Conservation (phyloP, 495 filamentous ascomycete genomes). For the Hypoxylon cercidicola region DNA sequence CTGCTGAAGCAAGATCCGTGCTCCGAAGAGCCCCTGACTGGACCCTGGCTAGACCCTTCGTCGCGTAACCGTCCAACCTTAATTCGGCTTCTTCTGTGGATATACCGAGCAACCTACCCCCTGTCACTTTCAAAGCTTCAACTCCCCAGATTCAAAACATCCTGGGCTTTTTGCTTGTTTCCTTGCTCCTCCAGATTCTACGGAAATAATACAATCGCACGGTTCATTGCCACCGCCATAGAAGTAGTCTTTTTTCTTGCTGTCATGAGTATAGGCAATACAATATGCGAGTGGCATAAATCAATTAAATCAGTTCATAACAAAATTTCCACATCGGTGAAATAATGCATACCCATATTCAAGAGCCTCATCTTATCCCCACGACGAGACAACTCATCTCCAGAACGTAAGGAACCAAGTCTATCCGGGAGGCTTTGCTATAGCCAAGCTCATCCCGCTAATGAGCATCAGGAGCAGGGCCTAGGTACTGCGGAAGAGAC, state of each 20-base stretch:
- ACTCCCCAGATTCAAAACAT: constrained; percentile 6
- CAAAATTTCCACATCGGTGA: not conserved
- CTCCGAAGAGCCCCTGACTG: constrained; percentile 24
- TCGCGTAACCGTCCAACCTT: constrained; percentile 34
- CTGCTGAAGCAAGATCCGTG: constrained; percentile 48
- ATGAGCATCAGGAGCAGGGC: constrained; percentile 7
- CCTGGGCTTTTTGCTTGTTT: constrained; percentile 4
- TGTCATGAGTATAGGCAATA: not conserved
- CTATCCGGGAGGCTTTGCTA: constrained; percentile 31
- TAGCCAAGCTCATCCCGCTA: constrained; percentile 27
- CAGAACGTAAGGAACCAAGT: not conserved
- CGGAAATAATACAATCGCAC: not conserved
- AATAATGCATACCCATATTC: constrained; percentile 4
- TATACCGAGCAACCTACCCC: constrained; percentile 3
- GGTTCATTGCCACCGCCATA: constrained; percentile 8
- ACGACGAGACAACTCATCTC: not conserved
- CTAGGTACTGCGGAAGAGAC: constrained; percentile 8
- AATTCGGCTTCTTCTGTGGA: constrained; percentile 22
- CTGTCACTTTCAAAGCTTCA: constrained; percentile 12
- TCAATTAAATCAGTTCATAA: not conserved
- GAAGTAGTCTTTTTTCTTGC: not conserved
- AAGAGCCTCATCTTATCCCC: constrained; percentile 24
- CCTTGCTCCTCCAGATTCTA: not conserved
- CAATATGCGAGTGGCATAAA: constrained; percentile 13
- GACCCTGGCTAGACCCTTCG: constrained; percentile 22